Base-by-base conservation (phyloP, 192 early-diverging fungal species). In the Oehlia diaphana region DNA sequence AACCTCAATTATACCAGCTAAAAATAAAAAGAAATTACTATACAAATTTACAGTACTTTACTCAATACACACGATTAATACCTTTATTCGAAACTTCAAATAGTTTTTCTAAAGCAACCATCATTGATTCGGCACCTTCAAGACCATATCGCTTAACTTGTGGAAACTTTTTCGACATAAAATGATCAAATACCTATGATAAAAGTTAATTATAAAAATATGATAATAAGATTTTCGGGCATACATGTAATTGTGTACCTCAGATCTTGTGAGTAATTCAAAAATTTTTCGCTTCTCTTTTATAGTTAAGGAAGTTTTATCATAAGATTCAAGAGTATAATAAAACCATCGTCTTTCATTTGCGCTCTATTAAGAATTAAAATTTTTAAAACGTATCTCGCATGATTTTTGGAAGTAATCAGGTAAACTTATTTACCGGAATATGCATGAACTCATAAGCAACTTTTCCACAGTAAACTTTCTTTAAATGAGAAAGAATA, bases 381-480 rank as follows among this genome's bases (percentile, higher is more conserved):
- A 47, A 67, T 16, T 39, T 14, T 61, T 12, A 31, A 47, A 72
- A 37, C 21, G 44, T 47, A 47, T 5, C 44, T 47, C 5, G 65
- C 37, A 9, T 31, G 23, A 5, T 49, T 78, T 21, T 58, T 21
- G 2, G 1, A 19, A 58, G 21, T 6, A 21, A 58, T 7, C 6
- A 21, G 3, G 35, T 19, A 19, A 19, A n/a, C 6, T 21, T 58
- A 35, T 63, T 14, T 87, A 92, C 93, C 0, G 96, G 96, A 63
- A 98, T 91, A 79, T 99, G 97, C 82, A 89, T 90, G 89, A 98
- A 99, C 88, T 99, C 97, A 82, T 94, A 98, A 14, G 96, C 97
- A 74, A 98, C 94, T 61, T 91, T 89, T 21, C 92, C 93, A 81
- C 92, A 93, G 80, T 95, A 95, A 3, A 87, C 87, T 49, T 87